These are phyloP conservation scores for Pleurotus djamor DNA, from an alignment of 768 basidiomycete genomes.

Conservation along the genomic window DNA sequence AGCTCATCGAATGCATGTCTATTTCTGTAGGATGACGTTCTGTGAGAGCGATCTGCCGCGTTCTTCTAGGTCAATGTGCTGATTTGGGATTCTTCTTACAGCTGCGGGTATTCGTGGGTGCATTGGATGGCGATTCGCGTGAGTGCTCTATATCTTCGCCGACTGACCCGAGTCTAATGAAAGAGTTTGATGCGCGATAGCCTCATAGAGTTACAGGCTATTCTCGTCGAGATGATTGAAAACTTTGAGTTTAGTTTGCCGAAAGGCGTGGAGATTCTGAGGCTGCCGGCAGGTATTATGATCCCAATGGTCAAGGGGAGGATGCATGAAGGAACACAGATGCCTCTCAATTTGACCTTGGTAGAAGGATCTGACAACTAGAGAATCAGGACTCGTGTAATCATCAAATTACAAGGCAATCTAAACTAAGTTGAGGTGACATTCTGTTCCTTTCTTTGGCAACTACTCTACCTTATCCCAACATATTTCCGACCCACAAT, in stretches of 20 bases:
- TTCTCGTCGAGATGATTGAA: slow-evolving; percentile 33
- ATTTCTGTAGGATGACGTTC: background rate
- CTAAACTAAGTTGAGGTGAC: no score
- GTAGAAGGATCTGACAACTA: slow-evolving; percentile 7
- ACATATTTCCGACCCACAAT: no score
- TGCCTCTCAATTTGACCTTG: slow-evolving; percentile 27
- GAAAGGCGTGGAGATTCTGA: slow-evolving; percentile 23
- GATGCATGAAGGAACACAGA: slow-evolving; percentile 19
- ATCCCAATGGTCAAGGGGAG: slow-evolving; percentile 27
- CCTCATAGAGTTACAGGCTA: slow-evolving; percentile 35
- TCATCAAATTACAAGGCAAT: no score
- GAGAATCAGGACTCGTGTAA: no score
- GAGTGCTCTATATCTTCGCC: slow-evolving; percentile 16
- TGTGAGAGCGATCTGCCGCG: background rate
- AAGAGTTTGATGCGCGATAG: slow-evolving; percentile 4
- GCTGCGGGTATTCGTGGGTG: slow-evolving; percentile 9
- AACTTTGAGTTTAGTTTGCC: slow-evolving; percentile 36
- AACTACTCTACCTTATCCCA: no score
- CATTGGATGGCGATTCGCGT: slow-evolving; percentile 14
- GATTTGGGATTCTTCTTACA: background rate
- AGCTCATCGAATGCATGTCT: no score
- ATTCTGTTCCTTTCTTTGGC: no score
- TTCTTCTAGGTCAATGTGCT: background rate
- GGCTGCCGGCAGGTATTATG: slow-evolving; percentile 27
- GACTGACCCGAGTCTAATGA: background rate